Percentiles rank a stretch among this genome's conserved stretches.
phyloP scores from a whole-genome alignment of 805 yeast species.

The Hanseniaspora clermontiae region DNA sequence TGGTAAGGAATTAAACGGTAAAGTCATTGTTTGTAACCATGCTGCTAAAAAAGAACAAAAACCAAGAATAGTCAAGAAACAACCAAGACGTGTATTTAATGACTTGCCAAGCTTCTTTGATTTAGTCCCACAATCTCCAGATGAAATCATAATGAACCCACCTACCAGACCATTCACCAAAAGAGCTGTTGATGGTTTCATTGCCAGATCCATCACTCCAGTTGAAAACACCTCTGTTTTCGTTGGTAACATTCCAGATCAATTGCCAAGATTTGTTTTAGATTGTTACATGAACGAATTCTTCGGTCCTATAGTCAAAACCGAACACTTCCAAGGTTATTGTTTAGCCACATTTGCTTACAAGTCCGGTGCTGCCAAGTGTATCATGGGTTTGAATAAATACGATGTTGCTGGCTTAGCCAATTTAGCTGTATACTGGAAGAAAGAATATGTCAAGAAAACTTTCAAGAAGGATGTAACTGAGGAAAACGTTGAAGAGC shows the following conservation, averaged over 20 bases:
- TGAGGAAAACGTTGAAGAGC: slow-evolving; percentile 15
- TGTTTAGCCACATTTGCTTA: slow-evolving; percentile 80
- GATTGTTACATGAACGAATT: slow-evolving; percentile 11
- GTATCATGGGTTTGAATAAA: slow-evolving; percentile 68
- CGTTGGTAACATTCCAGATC: slow-evolving; percentile 69
- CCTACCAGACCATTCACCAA: slow-evolving; percentile 31
- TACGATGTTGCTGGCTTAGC: slow-evolving; percentile 57
- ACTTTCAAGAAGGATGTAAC: slow-evolving; percentile 20
- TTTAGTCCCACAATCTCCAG: slow-evolving; percentile 14
- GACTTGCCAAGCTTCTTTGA: slow-evolving; percentile 13
- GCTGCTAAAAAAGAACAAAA: slow-evolving; percentile 47
- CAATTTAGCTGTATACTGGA: slow-evolving; percentile 78
- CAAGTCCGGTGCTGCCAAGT: slow-evolving; percentile 80
- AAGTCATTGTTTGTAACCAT: slow-evolving; percentile 78
- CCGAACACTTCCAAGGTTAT: slow-evolving; percentile 38
- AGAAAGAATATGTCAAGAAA: slow-evolving; percentile 41
- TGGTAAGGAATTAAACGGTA: slow-evolving; percentile 57
- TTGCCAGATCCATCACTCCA: slow-evolving; percentile 58
- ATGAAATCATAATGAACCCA: slow-evolving; percentile 19
- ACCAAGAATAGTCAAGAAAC: slow-evolving; percentile 20
- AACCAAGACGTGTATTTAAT: slow-evolving; percentile 17
- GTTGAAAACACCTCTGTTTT: slow-evolving; percentile 59
- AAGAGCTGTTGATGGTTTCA: slow-evolving; percentile 53
- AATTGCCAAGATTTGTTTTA: slow-evolving; percentile 19
- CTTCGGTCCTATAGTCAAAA: slow-evolving; percentile 12